Evolutionary conservation across 2,329 filamentous ascomycete genomes (phyloP), one percentile per base, ranked within the genome.

Genomic region (Aotearoamyces nothofagi): DNA sequence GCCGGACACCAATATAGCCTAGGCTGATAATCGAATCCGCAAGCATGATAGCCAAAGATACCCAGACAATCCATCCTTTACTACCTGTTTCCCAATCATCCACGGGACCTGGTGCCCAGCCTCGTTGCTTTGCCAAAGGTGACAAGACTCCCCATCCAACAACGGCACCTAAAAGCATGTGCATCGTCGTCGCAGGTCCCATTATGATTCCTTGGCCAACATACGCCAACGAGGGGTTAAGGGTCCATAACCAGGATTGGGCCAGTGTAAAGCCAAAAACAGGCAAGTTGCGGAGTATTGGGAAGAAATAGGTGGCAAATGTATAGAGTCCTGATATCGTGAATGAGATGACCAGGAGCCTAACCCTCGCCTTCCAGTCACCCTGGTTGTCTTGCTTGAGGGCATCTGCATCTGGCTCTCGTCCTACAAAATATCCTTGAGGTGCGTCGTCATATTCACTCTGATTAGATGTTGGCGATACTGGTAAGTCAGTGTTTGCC

Each of bases 11-110:
- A 22, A 94, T 66, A 61, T 86, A 84, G 2, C 78, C 72, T 7
- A 98, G 67, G 43, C 80, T 94, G 37, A 96, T 69, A 3, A 98
- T 64, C 1, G 87, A 83, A 53, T 98, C 90, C 13, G 82, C 81
- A 15, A 98, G 64, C 90, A 98, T 98, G 40, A 98, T 94, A 3
- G 90, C 82, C 16, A 98, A 59, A 17, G 83, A 93, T 3, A 92
- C 65, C 90, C 90, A 98, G 0, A 98, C 82, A 35, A 98, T 96
- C 90, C 90, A 98, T 22, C 87, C 90, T 55, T 96, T 94, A 50
- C 83, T 93, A 7, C 90, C 90, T 10, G 65, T 71, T 34, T 87
- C 80, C 90, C 90, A 98, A 50, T 92, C 80, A 31, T 71, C 66
- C 1, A 94, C 82, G 2, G 74, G 65, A 0, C 86, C 90, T 3